These are phyloP conservation scores for Penicillium silybi DNA, from an alignment of 495 filamentous ascomycete genomes.

Conservation along the genomic window DNA sequence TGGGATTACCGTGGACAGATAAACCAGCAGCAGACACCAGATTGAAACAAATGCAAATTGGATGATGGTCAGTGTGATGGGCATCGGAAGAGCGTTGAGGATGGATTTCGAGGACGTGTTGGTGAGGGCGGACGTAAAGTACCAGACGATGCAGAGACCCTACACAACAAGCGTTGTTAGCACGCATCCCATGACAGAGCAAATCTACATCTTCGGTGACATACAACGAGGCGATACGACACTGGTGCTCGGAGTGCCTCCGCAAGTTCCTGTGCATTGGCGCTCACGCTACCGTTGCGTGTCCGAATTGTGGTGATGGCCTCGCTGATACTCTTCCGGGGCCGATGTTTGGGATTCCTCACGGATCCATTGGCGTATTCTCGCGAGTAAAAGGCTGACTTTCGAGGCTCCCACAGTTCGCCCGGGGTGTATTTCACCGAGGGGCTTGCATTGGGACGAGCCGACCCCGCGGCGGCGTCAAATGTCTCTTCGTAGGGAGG, in stretches of 20 bases:
- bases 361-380: conserved; percentile 41
- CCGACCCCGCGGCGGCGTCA: conserved; percentile 25
- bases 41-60: conserved; percentile 92
- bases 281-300: conserved; percentile 76
- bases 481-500: conserved; percentile 39
- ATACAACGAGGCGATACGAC: conserved; percentile 80
- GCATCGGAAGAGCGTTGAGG: conserved; percentile 86
- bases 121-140: conserved; percentile 87
- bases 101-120: conserved; percentile 98
- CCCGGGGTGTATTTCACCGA: conserved; percentile 32
- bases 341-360: conserved; percentile 54
- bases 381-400: conserved; percentile 26
- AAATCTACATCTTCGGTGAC: conserved; percentile 24
- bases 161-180: conserved; percentile 31
- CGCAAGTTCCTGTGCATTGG: conserved; percentile 89
- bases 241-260: conserved; percentile 87
- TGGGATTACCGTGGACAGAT: conserved; percentile 66
- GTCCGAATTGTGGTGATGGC: conserved; percentile 75
- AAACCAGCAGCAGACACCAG: conserved; percentile 79
- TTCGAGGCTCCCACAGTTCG: conserved; percentile 39
- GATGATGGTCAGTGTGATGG: conserved; percentile 87
- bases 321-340: conserved; percentile 82
- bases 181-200: not conserved
- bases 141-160: conserved; percentile 85
- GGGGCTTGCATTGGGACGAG: conserved; percentile 20